Base-by-base conservation (phyloP, 2,329 filamentous ascomycete species). In the Exophiala viscosa region DNA sequence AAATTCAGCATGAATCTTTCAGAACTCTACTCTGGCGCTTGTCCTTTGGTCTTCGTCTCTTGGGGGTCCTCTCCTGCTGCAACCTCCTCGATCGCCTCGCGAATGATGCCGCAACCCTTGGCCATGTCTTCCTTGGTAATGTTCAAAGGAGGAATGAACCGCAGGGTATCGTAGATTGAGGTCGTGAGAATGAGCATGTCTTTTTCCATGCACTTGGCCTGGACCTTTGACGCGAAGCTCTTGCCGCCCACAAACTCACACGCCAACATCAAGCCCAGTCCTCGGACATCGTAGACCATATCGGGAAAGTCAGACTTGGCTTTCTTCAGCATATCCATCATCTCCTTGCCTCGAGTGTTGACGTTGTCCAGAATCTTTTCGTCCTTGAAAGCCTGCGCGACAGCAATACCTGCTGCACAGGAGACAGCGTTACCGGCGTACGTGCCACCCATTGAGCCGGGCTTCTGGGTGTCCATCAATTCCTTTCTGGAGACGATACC, bases 61-160 rank as follows among this genome's bases (percentile, higher is more conserved):
- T 45, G 10, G 13, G 55, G 54, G 33, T 55, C 38, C 28, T 53
- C 34, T 31, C 59, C 67, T 5, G 50, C 64, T 34, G 67, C 68
- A 28, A 69, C 69, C 56, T 70, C 69, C 39, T 67, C 63, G 44
- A 71, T 67, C 7, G 69, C 65, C 44, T 67, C 59, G 11, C 63
- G 64, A 31, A 72, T 61, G 46, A 71, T 70, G 36, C 60, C 57
- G 50, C 64, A 65, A 23, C 67, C 70, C 44, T 68, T 62, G 2
- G 61, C 65, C 68, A 71, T 70, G 50, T 71, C 69, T 50, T 66
- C 65, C 60, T 68, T 64, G 6, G 64, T 65, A 41, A 71, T 70
- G 56, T 70, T 72, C 50, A 71, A 58, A 11, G 69, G 66, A 7
- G 69, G 69, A 31, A 71, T 71, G 48, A 72, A 70, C 35, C 69